Evolutionary conservation across 1,284 basidiomycete species (phyloP), one percentile per base, ranked within the genome.

Genomic region (Coniferiporia sulphurascens): DNA sequence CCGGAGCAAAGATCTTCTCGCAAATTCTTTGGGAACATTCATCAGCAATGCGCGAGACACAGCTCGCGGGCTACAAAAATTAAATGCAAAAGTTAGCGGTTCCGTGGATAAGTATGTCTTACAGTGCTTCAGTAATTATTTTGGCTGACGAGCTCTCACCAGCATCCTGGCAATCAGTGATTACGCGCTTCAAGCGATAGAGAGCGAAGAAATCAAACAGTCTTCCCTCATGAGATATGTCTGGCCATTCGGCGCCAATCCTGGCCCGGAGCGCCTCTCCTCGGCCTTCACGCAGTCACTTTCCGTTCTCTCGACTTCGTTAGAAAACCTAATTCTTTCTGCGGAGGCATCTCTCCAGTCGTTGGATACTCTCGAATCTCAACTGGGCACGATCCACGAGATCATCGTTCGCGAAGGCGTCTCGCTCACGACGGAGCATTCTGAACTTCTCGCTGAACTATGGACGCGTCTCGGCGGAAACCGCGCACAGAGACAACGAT

Each of bases 161-260:
- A 89, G 87, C 48, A 81, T 90, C 64, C 76, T 88, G 70, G 85
- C 86, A 0, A 74, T 87, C 52, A 90, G 88, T 64, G 83, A 84
- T 59, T 82, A 87, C 65, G 86, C 86, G 0, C 73, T 88, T 54
- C 74, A 75, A 17, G 75, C 79, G 4, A 89, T 90, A 22, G 79
- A 82, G 68, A 46, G 46, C 38, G 17, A 22, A 27, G 73, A 77
- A 22, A 64, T 70, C 10, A 74, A 76, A 34, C 66, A 71, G 1
- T 70, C 74, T 21, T 72, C 76, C 7, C 60, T 67, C 27, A 56
- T 84, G 44, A 70, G 67, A 43, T 70, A 72, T 7, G 67, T 86
- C 50, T 74, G 78, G 49, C 81, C 80, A 0, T 79, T 83, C 71
- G 70, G 58, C 12, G 27, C 70, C 7, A 70, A 74, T 0, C 72